Evolutionary conservation across 2,329 filamentous ascomycete species (phyloP).

Genomic region (Epichloe uncinata): DNA sequence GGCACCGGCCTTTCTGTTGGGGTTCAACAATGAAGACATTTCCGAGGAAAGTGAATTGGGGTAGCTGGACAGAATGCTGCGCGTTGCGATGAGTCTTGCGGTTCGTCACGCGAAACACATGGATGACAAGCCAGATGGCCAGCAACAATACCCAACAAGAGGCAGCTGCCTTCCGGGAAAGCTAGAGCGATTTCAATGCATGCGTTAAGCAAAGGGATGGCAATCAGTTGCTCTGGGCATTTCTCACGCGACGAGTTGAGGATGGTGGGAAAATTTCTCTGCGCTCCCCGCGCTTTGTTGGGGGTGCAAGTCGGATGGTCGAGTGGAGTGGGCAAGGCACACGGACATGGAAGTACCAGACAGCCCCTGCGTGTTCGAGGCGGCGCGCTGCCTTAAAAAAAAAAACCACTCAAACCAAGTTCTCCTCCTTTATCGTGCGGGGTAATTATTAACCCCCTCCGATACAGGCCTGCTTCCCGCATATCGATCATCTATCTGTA

Average conservation of each 20-base stretch:
- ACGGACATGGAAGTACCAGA: no score
- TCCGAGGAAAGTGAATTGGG: not conserved
- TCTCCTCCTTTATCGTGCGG: no score
- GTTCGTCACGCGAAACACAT: no score
- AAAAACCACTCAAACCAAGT: not conserved
- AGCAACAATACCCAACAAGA: no score
- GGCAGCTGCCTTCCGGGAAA: not conserved
- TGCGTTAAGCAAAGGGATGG: not conserved
- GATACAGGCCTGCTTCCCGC: no score
- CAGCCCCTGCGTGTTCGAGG: not conserved
- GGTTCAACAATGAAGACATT: slow-evolving; percentile 36
- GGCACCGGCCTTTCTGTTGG: slow-evolving; percentile 21
- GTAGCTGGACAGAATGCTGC: not conserved
- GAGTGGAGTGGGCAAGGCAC: no score
- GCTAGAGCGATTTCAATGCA: not conserved
- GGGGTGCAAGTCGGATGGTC: no score
- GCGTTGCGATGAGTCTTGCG: no score
- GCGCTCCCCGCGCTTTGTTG: no score
- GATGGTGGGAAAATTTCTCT: not conserved
- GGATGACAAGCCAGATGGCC: no score
- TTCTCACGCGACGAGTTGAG: not conserved
- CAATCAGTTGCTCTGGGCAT: not conserved
- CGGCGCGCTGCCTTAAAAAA: not conserved
- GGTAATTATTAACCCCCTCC: no score
- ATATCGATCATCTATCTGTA: no score